Conservation (phyloP, 306 rosid genomes). For the Lotus japonicus region DNA sequence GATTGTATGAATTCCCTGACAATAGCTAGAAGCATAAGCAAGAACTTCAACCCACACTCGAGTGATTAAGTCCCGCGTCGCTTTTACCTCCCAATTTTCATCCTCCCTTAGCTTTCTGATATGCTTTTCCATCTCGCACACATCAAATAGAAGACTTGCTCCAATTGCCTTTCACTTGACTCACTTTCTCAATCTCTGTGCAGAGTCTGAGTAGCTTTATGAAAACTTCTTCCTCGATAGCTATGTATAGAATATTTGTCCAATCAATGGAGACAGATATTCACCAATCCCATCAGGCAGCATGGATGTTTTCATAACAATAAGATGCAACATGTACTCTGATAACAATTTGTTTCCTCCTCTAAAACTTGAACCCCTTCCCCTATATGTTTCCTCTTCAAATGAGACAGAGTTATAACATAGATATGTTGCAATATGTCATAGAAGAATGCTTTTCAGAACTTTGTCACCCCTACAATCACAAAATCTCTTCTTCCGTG, state of each 20-base stretch:
- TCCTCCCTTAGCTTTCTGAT: background rate
- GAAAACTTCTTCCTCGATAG: background rate
- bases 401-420: background rate
- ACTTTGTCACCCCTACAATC: too few relatives aligned
- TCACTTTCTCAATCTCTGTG: background rate
- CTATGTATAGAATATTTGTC: background rate
- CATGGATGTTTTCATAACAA: slow-evolving; percentile 19
- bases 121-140: background rate
- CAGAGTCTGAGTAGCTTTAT: background rate
- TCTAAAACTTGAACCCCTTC: background rate
- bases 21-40: slow-evolving; percentile 17
- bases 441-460: too few relatives aligned
- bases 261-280: too few relatives aligned
- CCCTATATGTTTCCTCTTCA: background rate
- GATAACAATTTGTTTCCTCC: slow-evolving; percentile 16
- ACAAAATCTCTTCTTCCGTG: too few relatives aligned
- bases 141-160: slow-evolving; percentile 35
- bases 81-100: background rate
- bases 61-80: slow-evolving; percentile 10
- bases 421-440: slow-evolving; percentile 26
- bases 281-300: slow-evolving; percentile 25
- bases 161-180: slow-evolving; percentile 22
- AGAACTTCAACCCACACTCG: slow-evolving; percentile 28
- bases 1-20: slow-evolving; percentile 2
- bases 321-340: slow-evolving; percentile 27